These are phyloP conservation scores for Chytriomyces confervae DNA, from an alignment of 192 early-diverging fungal genomes.

Conservation along the genomic window DNA sequence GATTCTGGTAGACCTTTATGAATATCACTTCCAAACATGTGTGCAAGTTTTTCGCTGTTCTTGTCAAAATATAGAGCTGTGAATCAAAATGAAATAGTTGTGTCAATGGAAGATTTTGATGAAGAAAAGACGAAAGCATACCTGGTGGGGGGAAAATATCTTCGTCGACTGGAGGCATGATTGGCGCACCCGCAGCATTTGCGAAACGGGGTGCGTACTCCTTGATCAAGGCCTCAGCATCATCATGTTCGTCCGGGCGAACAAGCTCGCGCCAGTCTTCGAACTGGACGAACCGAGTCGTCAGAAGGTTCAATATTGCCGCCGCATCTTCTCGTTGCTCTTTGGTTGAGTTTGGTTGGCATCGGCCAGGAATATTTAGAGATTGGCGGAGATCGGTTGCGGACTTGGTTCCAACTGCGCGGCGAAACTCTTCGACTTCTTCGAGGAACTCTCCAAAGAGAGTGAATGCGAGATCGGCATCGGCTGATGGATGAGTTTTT, in stretches of 20 bases:
- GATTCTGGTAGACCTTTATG: conserved; percentile 67
- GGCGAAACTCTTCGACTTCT: conserved; percentile 91
- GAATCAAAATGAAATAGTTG: conserved; percentile 38
- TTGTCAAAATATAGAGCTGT: conserved; percentile 93
- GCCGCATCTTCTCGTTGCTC: conserved; percentile 79
- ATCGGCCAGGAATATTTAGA: conserved; percentile 79
- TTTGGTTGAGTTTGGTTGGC: conserved; percentile 64
- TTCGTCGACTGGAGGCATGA: conserved; percentile 58
- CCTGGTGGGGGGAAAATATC: conserved; percentile 66
- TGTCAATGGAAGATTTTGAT: neutral
- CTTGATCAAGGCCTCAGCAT: conserved; percentile 74
- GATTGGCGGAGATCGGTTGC: conserved; percentile 78
- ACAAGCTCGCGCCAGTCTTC: conserved; percentile 91
- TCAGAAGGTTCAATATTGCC: conserved; percentile 79
- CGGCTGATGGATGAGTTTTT: conserved; percentile 45
- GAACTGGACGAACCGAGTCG: conserved; percentile 77
- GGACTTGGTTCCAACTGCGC: conserved; percentile 77
- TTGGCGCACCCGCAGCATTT: conserved; percentile 12
- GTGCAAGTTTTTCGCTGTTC: conserved; percentile 76
- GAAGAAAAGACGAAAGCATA: conserved; percentile 31
- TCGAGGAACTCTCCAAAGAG: conserved; percentile 95
- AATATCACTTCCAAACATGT: conserved; percentile 83
- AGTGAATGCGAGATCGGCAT: conserved; percentile 84
- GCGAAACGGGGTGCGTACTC: conserved; percentile 59
- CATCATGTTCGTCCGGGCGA: conserved; percentile 75